phyloP scores from a whole-genome alignment of 75 land plant genomes.

The Sequoia sempervirens region DNA sequence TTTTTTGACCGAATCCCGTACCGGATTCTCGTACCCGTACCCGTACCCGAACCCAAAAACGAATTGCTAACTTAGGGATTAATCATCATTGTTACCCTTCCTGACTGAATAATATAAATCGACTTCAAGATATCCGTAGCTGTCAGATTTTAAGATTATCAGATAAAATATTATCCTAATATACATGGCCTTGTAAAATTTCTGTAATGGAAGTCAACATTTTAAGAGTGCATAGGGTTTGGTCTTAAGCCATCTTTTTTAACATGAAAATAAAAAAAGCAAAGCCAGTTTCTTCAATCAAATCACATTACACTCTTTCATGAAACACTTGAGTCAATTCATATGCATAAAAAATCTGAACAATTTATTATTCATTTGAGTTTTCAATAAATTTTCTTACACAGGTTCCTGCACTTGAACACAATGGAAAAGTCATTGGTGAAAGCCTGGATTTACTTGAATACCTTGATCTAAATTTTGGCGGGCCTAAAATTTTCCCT shows the following conservation, averaged over 20 bases:
- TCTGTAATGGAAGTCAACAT: background rate
- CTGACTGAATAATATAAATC: background rate
- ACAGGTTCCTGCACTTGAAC: constrained; percentile 44
- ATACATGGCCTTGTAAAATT: background rate
- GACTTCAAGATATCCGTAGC: background rate
- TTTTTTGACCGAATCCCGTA: too few relatives aligned
- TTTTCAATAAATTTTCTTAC: background rate
- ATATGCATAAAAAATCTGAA: background rate
- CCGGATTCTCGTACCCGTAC: too few relatives aligned
- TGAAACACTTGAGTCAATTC: background rate
- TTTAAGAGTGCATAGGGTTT: background rate
- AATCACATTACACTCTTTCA: background rate
- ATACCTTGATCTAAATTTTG: constrained; percentile 33
- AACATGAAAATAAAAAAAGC: constrained; percentile 20
- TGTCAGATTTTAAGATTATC: background rate
- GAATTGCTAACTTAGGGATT: background rate
- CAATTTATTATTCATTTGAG: background rate
- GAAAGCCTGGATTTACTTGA: constrained; percentile 37
- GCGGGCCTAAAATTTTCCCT: constrained; percentile 29
- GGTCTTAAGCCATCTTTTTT: constrained; percentile 17
- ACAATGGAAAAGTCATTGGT: constrained; percentile 36
- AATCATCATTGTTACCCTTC: background rate
- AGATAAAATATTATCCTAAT: background rate
- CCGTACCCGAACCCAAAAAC: too few relatives aligned
- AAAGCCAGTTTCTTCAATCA: constrained; percentile 12